Percentiles rank a stretch among this genome's conserved stretches.
phyloP scores from a whole-genome alignment of 176 grass and related monocot genomes.

The Eleusine coracana region DNA sequence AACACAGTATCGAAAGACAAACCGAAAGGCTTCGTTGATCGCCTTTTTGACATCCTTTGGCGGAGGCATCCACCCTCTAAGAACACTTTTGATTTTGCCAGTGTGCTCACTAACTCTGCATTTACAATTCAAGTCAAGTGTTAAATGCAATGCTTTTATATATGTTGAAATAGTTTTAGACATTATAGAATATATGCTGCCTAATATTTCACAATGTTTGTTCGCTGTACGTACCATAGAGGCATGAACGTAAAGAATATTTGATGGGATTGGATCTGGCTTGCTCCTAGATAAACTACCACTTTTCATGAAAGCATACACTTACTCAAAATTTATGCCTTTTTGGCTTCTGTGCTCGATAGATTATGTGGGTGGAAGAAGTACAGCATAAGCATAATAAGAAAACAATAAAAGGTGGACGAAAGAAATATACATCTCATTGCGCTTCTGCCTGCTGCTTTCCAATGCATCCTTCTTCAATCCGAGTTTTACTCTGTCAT shows the following conservation, averaged over 20 bases:
- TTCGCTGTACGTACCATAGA: neutral
- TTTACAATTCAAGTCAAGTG: conserved; percentile 26
- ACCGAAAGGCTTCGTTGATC: conserved; percentile 73
- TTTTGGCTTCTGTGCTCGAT: neutral
- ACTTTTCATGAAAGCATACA: neutral
- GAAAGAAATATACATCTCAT: conserved; percentile 63
- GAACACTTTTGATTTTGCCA: conserved; percentile 69
- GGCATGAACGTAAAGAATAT: neutral
- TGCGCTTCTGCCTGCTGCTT: conserved; percentile 60
- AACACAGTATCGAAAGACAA: conserved; percentile 26
- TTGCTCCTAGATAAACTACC: neutral
- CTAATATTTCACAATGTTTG: neutral
- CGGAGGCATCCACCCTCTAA: conserved; percentile 64
- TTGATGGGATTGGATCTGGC: neutral
- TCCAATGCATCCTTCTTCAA: conserved; percentile 83
- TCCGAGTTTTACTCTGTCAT: conserved; percentile 71
- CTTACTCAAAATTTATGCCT: neutral
- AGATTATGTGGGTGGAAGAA: neutral
- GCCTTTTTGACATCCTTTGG: conserved; percentile 74
- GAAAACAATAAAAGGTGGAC: conserved; percentile 29
- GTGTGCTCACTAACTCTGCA: conserved; percentile 77
- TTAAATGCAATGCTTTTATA: conserved; percentile 30
- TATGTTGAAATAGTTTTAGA: conserved; percentile 9
- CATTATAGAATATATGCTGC: neutral
- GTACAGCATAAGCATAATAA: neutral